Base-by-base conservation (phyloP, 305 asterid genomes). In the Euphrasia arctica region DNA sequence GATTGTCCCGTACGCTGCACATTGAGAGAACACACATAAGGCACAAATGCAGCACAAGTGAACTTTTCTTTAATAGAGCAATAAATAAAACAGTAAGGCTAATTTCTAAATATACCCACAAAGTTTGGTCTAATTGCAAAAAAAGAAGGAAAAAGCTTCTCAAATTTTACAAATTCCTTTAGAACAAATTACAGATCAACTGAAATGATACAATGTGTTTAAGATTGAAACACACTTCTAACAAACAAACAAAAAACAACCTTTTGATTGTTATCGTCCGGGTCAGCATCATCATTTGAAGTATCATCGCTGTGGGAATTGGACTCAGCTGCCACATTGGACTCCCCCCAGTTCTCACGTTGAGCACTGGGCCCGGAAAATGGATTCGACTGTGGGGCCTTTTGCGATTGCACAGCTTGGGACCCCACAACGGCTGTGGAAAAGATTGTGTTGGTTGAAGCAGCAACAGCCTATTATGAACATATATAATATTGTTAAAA, bases 271-370 rank as follows among this genome's bases (percentile, higher is more conserved):
- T 65, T 85, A 70, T 92, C 95, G 52, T 90, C 93, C 32, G 83
- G 85, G 39, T 92, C 98, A 65, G 67, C 63, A 69, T 92, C 43
- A 7, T 39, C 98, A 62, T 89, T 82, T 4, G 98, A 92, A 66
- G 96, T 85, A 78, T 92, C 97, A 39, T 39, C 43, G 3, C 93
- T 81, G 15, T 63, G 95, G 50, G 96, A 85, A 74, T 93, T 81
- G 73, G 95, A 84, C 43, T 39, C n/a, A n/a, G n/a, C 43, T 7
- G 43, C 43, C 43, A 39, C 9, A 1, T 39, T 39, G 10, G 43
- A 5, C 66, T 89, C 98, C n/a, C 86, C 96, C 97, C 98, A 92
- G 64, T 84, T 87, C 74, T 92, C 97, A 76, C 76, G 77, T 70
- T 76, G 92, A 62, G 43, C 43, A 7, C 43, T 39, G 43, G 10